A percentile compares a stretch with the other conserved stretches of the same genome.
phyloP scores from a whole-genome alignment of 2,329 filamentous ascomycete species.

The Penicillium sp. region DNA sequence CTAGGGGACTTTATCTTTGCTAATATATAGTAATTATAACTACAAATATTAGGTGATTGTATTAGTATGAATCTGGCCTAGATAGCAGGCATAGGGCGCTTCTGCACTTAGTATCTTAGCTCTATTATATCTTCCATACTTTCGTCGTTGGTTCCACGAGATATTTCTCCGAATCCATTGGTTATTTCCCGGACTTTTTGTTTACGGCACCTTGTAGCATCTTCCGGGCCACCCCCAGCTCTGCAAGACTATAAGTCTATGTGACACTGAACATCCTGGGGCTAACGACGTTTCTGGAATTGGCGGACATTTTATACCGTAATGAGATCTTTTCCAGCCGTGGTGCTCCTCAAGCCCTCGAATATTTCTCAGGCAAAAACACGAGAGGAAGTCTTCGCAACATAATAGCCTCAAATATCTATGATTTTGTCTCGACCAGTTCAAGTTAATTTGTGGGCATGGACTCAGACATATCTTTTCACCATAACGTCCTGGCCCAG shows the following conservation, averaged over 20 bases:
- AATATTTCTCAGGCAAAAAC: constrained; percentile 16
- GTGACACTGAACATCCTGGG: constrained; percentile 18
- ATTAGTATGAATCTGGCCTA: background rate
- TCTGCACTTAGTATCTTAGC: constrained; percentile 17
- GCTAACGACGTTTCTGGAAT: constrained; percentile 20
- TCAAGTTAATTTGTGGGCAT: constrained; percentile 23
- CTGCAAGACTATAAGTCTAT: constrained; percentile 22
- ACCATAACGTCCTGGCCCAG: constrained; percentile 29
- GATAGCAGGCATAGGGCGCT: constrained; percentile 17
- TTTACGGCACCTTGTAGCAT: constrained; percentile 26
- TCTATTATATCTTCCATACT: constrained; percentile 20
- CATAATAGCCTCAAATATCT: constrained; percentile 16
- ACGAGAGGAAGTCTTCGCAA: constrained; percentile 4
- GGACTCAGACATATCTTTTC: constrained; percentile 27
- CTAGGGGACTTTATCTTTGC: too few species aligned
- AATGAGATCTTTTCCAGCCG: constrained; percentile 24
- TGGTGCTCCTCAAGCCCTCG: constrained; percentile 19
- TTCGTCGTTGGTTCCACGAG: constrained; percentile 25
- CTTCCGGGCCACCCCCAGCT: constrained; percentile 11
- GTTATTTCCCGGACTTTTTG: constrained; percentile 16
- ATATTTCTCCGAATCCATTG: constrained; percentile 28
- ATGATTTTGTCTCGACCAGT: constrained; percentile 23
- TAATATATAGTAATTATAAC: too few species aligned
- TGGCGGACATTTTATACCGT: constrained; percentile 18
- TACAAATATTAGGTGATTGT: too few species aligned